A percentile compares a stretch with the other conserved stretches of the same genome.
phyloP scores from a whole-genome alignment of 2,329 filamentous ascomycete species.

The Pezicula radicicola region DNA sequence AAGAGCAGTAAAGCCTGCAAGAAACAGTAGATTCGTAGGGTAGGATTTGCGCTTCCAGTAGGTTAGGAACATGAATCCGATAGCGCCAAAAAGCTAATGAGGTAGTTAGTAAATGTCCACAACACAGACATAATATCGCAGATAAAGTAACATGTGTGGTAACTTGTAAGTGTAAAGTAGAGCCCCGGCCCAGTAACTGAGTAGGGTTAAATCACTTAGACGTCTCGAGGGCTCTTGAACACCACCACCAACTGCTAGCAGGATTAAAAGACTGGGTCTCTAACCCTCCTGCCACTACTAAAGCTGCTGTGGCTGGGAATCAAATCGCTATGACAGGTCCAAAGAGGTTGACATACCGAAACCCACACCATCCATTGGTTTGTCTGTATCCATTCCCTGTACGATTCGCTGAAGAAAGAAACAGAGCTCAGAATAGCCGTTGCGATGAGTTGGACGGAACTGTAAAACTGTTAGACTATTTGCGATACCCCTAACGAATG shows the following conservation, averaged over 20 bases:
- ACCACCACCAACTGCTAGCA: no score
- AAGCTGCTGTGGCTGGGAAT: no score
- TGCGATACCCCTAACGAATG: neutral
- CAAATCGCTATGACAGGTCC: no score
- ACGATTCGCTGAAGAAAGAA: slow-evolving; percentile 78
- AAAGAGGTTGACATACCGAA: slow-evolving; percentile 51
- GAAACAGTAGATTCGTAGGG: slow-evolving; percentile 90
- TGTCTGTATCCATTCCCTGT: slow-evolving; percentile 83
- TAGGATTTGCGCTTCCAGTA: slow-evolving; percentile 97
- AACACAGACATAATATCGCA: no score
- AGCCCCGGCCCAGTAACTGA: no score
- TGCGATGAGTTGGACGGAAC: slow-evolving; percentile 84
- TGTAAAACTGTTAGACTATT: slow-evolving; percentile 21
- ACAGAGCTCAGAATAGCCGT: slow-evolving; percentile 78
- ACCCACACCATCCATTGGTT: slow-evolving; percentile 83
- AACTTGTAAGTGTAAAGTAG: neutral
- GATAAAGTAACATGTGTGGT: neutral
- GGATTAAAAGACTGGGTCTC: no score
- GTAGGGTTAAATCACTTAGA: no score
- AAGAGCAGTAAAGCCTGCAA: slow-evolving; percentile 82
- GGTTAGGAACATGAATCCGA: slow-evolving; percentile 81
- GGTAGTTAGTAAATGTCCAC: slow-evolving; percentile 8
- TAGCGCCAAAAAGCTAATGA: slow-evolving; percentile 68
- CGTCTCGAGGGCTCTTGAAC: no score
- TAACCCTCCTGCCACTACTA: no score